phyloP scores from a whole-genome alignment of 2,329 filamentous ascomycete species.

The Chaetoscypha palmicola region DNA sequence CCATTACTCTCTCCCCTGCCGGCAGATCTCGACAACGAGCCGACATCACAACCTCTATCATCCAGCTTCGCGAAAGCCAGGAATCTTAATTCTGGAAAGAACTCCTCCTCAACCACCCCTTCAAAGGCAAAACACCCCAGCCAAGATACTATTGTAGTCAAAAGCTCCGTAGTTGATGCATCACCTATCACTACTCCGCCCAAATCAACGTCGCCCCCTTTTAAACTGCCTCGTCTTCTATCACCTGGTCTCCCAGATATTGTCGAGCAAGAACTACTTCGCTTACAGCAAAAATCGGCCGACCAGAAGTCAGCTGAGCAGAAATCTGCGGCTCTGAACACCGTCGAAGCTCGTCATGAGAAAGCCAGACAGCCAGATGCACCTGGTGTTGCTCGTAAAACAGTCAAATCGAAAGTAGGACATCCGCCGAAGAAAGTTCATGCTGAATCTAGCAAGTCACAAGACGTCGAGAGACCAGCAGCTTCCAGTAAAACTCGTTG shows the following conservation, averaged over 20 bases:
- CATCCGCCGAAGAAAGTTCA: slow-evolving; percentile 26
- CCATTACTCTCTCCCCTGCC: slow-evolving; percentile 24
- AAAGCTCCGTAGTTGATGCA: slow-evolving; percentile 8
- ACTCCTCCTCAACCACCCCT: slow-evolving; percentile 16
- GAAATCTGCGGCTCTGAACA: slow-evolving; percentile 18
- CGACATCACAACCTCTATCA: slow-evolving; percentile 5
- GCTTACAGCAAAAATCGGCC: slow-evolving; percentile 19
- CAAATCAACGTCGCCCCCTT: slow-evolving; percentile 14
- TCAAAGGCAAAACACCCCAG: slow-evolving; percentile 15
- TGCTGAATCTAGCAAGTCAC: slow-evolving; percentile 19
- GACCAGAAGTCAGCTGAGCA: slow-evolving; percentile 8
- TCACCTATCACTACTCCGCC: slow-evolving; percentile 17
- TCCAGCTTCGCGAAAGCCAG: slow-evolving; percentile 7
- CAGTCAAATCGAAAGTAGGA: slow-evolving; percentile 24
- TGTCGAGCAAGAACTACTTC: slow-evolving; percentile 27
- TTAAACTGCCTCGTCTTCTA: slow-evolving; percentile 25
- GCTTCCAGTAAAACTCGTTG: slow-evolving; percentile 1
- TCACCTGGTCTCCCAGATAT: slow-evolving; percentile 28
- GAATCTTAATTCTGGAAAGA: slow-evolving; percentile 12
- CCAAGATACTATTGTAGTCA: slow-evolving; percentile 19
- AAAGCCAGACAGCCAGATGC: slow-evolving; percentile 27
- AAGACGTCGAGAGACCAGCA: slow-evolving; percentile 10
- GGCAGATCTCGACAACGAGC: slow-evolving; percentile 19
- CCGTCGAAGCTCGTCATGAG: slow-evolving; percentile 29
- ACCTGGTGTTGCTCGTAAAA: slow-evolving; percentile 30